Evolutionary conservation across 2,329 filamentous ascomycete species (phyloP).

Genomic region (Exophiala sp.): DNA sequence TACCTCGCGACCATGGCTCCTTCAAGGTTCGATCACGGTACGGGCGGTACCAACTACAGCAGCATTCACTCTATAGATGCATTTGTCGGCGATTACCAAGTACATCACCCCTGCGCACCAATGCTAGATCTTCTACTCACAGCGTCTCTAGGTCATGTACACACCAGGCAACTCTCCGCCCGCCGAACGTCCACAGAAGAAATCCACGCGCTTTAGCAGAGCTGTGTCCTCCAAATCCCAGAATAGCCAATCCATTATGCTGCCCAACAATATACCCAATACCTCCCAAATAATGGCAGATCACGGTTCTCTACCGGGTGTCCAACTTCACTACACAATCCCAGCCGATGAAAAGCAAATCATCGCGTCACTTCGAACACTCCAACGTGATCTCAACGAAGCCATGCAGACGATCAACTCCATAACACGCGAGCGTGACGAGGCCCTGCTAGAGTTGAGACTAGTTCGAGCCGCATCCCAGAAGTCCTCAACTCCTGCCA

Average conservation of each 20-base stretch:
- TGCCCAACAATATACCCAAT: slow-evolving; percentile 28
- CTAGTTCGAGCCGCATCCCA: slow-evolving; percentile 20
- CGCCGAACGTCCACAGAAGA: slow-evolving; percentile 18
- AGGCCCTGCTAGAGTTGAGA: slow-evolving; percentile 26
- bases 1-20: slow-evolving; percentile 14
- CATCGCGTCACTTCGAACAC: slow-evolving; percentile 28
- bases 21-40: slow-evolving; percentile 27
- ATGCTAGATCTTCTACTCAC: slow-evolving; percentile 2
- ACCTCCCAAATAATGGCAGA: slow-evolving; percentile 28
- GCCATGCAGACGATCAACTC: slow-evolving; percentile 27
- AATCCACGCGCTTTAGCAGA: slow-evolving; percentile 26
- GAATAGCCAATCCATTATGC: slow-evolving; percentile 27
- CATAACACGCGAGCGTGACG: slow-evolving; percentile 27
- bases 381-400: slow-evolving; percentile 28
- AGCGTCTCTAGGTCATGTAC: slow-evolving; percentile 26
- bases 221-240: slow-evolving; percentile 20
- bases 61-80: slow-evolving; percentile 29
- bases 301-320: slow-evolving; percentile 24
- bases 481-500: slow-evolving; percentile 18
- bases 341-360: slow-evolving; percentile 30
- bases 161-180: slow-evolving; percentile 29
- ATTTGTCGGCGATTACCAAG: slow-evolving; percentile 28
- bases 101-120: neutral
- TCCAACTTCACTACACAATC: slow-evolving; percentile 27
- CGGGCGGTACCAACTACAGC: slow-evolving; percentile 27